Evolutionary conservation across 345 rosid genomes (phyloP).

Genomic region (Syzygium aromaticum): DNA sequence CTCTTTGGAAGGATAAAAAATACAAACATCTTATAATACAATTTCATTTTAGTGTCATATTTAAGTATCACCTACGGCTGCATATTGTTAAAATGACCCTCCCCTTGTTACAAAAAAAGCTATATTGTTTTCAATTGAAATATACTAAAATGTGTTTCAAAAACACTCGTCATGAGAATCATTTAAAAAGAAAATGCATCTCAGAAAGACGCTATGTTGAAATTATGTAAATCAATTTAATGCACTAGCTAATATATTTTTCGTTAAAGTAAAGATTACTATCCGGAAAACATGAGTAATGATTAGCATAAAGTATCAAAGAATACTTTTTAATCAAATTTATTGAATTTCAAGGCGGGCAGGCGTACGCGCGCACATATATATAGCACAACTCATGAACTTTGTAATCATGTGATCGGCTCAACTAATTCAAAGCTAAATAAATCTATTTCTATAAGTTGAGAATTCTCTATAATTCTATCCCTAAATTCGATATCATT

Average conservation of each 20-base stretch:
- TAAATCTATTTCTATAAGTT: neutral
- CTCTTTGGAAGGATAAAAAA: neutral
- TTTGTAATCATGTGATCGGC: neutral
- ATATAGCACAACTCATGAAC: neutral
- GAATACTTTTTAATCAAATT: neutral
- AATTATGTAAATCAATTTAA: neutral
- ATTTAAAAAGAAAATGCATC: neutral
- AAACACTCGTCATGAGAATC: neutral
- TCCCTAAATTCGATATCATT: neutral
- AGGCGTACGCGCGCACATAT: rapidly evolving
- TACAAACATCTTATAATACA: neutral
- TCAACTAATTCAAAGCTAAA: neutral
- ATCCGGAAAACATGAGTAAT: neutral
- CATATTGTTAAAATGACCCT: neutral
- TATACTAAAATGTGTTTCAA: neutral
- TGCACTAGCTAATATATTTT: neutral
- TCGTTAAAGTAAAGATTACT: neutral
- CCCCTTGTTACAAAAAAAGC: neutral
- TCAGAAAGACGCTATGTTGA: neutral
- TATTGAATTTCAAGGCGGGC: neutral
- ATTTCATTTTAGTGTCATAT: neutral
- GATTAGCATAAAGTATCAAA: neutral
- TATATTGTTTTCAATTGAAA: neutral
- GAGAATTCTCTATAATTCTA: neutral
- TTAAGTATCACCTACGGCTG: neutral